Percentiles rank a stretch among this genome's conserved stretches.
Conservation (phyloP, 23 red algal species). For the Gracilaria domingensis region DNA sequence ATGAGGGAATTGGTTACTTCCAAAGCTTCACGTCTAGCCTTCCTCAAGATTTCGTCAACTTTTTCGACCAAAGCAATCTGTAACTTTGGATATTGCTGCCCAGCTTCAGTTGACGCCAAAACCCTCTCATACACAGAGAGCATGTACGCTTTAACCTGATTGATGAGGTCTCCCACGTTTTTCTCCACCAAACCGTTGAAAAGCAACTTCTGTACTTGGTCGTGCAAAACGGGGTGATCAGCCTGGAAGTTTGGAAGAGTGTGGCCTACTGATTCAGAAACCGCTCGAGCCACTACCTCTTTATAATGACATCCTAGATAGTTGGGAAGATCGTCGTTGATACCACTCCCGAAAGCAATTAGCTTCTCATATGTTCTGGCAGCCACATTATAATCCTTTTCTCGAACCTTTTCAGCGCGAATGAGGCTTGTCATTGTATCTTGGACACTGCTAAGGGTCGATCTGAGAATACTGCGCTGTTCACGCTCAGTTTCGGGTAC, state of each 20-base stretch:
- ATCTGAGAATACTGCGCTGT: neutral
- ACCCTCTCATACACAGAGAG: neutral
- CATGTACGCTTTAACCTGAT: slow-evolving; percentile 3
- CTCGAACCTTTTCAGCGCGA: neutral
- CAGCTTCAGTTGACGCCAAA: neutral
- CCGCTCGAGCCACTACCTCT: neutral
- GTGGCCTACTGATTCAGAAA: neutral
- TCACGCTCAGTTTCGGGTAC: neutral
- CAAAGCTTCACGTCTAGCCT: neutral
- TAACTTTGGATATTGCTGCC: neutral
- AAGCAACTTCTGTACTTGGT: slow-evolving; percentile 2
- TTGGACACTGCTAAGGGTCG: neutral
- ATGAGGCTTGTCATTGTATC: neutral
- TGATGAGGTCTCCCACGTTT: neutral
- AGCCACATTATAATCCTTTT: neutral
- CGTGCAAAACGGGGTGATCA: neutral
- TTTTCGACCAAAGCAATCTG: neutral
- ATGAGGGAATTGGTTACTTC: neutral
- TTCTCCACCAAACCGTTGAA: slow-evolving; percentile 9
- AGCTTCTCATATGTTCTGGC: neutral
- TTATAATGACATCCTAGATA: neutral
- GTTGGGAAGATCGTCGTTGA: slow-evolving; percentile 7
- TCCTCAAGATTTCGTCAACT: neutral
- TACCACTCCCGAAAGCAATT: neutral
- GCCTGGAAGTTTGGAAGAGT: neutral